Evolutionary conservation across 345 rosid genomes (phyloP), one percentile per base, ranked within the genome.

Genomic region (Erysimum cheiranthoides): DNA sequence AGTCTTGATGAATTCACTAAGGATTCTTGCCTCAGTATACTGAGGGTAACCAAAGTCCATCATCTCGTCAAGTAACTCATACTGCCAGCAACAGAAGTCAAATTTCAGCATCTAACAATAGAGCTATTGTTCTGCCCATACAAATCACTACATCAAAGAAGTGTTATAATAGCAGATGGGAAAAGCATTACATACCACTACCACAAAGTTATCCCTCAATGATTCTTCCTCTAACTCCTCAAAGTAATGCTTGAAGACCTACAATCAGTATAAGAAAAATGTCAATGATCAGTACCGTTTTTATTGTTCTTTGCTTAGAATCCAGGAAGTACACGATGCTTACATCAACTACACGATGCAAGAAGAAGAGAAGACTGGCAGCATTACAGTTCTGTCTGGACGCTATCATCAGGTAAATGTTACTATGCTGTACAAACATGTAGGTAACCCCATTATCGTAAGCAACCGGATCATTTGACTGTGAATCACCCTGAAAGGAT

Each of bases 151-250:
- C 42, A 47, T 64, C 4, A 32, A 43, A 45, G 7, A 27, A 11
- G 36, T 18, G 2, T n/a, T n/a, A 45, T 2, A 64, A 56, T 56
- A 58, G 49, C 27, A 34, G 42, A 50, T 40, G n/a, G 59, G 35
- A 51, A 66, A 71, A 69, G 72, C 10, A 32, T 13, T 46, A 8
- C 96, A 65, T 81, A 95, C 99, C 96, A 95, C 98, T 6, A 95
- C 97, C 52, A 95, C 99, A 76, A 95, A 95, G 85, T 95, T 95
- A 84, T 95, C 99, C 77, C 98, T 85, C 62, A 95, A 86, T 0
- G 99, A 95, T 80, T 95, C 99, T 83, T 95, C 99, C 61, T 95
- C 99, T 70, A 95, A 80, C 79, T 90, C 94, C 79, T 95, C 98
- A 50, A 95, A 95, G 80, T 95, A 95, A 84, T 95, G 99, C 87